Evolutionary conservation across 352 stramenopile species (phyloP).

Genomic region (Hyaloperonospora arabidopsidis): DNA sequence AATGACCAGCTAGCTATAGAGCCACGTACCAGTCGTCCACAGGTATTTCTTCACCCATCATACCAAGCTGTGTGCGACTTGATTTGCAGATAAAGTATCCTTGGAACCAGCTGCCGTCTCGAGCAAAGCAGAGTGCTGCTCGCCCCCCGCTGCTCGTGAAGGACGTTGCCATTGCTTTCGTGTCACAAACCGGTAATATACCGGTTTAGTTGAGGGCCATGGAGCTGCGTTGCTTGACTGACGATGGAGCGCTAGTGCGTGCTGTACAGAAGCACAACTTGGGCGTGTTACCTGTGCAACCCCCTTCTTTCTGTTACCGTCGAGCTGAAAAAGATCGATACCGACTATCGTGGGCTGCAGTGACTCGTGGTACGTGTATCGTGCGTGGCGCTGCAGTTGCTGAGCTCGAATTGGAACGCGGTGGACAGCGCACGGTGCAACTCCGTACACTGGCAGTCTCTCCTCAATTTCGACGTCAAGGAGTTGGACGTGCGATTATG

Average conservation of each 20-base stretch:
- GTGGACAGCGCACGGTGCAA: conserved; percentile 26
- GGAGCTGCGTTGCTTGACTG: conserved; percentile 39
- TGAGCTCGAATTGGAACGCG: conserved; percentile 32
- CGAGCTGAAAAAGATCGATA: conserved; percentile 38
- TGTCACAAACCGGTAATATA: conserved; percentile 11
- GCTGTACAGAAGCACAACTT: conserved; percentile 59
- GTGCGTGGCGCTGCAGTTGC: conserved; percentile 31
- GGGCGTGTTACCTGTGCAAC: conserved; percentile 56
- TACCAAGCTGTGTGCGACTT: conserved; percentile 35
- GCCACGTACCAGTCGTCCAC: conserved; percentile 50
- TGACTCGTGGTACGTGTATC: conserved; percentile 1
- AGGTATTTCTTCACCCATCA: conserved; percentile 53
- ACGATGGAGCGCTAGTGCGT: conserved; percentile 35
- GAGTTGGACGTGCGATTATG: conserved; percentile 34
- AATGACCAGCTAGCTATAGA: too few relatives aligned
- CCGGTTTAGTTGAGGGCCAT: conserved; percentile 10
- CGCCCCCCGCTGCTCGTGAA: conserved; percentile 29
- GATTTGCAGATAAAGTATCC: conserved; percentile 45
- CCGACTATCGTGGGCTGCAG: conserved; percentile 42
- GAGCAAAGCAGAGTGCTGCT: conserved; percentile 53
- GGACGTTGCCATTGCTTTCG: conserved; percentile 19
- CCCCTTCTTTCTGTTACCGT: conserved; percentile 55
- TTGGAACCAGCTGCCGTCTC: conserved; percentile 53
- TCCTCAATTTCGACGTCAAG: conserved; percentile 27
- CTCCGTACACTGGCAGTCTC: conserved; percentile 40